A percentile compares a stretch with the other conserved stretches of the same genome.
Conservation (phyloP, 495 filamentous ascomycete genomes). For the Penicillium alfredii region DNA sequence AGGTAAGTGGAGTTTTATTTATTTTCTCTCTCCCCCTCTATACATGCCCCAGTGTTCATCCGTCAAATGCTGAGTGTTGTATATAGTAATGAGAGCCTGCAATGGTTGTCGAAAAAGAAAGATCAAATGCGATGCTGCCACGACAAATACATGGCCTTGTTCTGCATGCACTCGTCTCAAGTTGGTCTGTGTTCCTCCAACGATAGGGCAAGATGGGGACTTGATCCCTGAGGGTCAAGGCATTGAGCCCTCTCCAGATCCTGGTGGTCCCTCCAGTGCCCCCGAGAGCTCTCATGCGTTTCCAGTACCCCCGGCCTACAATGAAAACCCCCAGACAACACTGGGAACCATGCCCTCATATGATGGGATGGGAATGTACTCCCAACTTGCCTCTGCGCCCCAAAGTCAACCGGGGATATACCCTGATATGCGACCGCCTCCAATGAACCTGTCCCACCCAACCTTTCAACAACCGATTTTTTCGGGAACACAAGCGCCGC, state of each 20-base stretch:
- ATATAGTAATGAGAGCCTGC: conserved; percentile 92
- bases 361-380: conserved; percentile 33
- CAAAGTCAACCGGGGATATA: conserved; percentile 68
- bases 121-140: conserved; percentile 95
- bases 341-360: conserved; percentile 27
- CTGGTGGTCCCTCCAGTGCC: conserved; percentile 16
- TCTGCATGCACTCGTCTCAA: conserved; percentile 90
- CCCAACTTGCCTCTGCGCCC: conserved; percentile 27
- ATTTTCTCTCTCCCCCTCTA: no score
- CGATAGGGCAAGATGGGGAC: conserved; percentile 78
- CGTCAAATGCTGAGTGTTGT: conserved; percentile 7
- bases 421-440: conserved; percentile 65
- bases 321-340: conserved; percentile 20
- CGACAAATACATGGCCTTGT: conserved; percentile 97
- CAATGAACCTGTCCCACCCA: conserved; percentile 30
- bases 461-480: conserved; percentile 45
- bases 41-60: not conserved
- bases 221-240: conserved; percentile 40
- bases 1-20: conserved; percentile 63
- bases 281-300: conserved; percentile 29
- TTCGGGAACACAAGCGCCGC: conserved; percentile 48
- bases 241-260: conserved; percentile 21
- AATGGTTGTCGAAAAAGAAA: conserved; percentile 83
- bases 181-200: conserved; percentile 87
- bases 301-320: conserved; percentile 24